Evolutionary conservation across 192 early-diverging fungal genomes (phyloP), one percentile per base, ranked within the genome.

Genomic region (Coemansia javaensis): DNA sequence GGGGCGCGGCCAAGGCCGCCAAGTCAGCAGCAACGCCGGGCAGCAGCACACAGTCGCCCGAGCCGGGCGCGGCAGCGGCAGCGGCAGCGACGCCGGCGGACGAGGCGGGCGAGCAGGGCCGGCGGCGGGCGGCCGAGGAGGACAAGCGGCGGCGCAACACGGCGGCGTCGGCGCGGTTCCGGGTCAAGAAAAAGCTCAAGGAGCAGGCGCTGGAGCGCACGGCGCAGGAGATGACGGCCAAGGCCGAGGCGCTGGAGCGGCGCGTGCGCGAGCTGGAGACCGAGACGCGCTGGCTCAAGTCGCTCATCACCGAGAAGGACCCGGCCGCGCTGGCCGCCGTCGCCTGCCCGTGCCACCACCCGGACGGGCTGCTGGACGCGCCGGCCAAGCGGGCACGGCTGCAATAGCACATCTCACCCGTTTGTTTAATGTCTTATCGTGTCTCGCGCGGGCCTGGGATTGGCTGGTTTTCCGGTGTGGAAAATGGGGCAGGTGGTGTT

Each of bases 81-180:
- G 25, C 44, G 4, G 32, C 14, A 3, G 13, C 44, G 32, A 5
- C 25, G 5, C 32, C 17, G 5, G 32, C 31, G 16, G 46, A 44
- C n/a, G 32, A 40, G 12, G 31, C 30, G 40, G 17, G 12, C 17
- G 52, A 54, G 6, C 43, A 40, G 12, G 53, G 35, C n/a, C 51
- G 56, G 34, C 18, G 66, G 52, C 27, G 55, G 13, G 61, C 66
- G 3, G 80, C 78, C 14, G 80, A 87, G 46, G 87, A 85, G 40
- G 92, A 97, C 68, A 98, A 98, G 77, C 81, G 94, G 39, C 75
- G 83, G 22, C 84, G 93, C 34, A 98, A 98, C 79, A 98, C 93
- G 5, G 92, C 84, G 15, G 95, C 95, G 13, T 90, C 88, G 12
- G 93, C 93, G 15, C 79, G 95, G 10, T 98, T 98, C 83, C 79